Conservation (phyloP, 306 rosid genomes). For the Lagenaria siceraria region DNA sequence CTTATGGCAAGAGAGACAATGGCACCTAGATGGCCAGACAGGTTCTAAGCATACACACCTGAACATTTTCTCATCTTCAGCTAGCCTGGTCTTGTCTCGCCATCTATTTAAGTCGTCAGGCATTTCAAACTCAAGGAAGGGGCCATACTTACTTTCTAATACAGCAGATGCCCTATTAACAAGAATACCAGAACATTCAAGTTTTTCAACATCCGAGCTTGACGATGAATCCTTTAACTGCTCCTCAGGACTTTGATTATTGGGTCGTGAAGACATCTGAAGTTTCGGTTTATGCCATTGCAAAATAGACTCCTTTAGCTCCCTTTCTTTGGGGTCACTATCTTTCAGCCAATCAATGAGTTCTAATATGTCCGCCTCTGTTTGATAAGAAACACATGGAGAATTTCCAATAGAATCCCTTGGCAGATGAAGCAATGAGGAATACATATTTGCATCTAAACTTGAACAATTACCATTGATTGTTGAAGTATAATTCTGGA, state of each 20-base stretch:
- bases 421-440: slow-evolving; percentile 24
- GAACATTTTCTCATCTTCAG: slow-evolving; percentile 51
- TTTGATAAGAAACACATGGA: slow-evolving; percentile 62
- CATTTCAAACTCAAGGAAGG: slow-evolving; percentile 39
- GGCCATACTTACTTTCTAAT: slow-evolving; percentile 66
- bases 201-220: slow-evolving; percentile 26
- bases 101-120: slow-evolving; percentile 40
- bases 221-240: slow-evolving; percentile 19
- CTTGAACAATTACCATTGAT: slow-evolving; percentile 15
- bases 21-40: slow-evolving; percentile 65
- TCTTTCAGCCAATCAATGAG: slow-evolving; percentile 61
- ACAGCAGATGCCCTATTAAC: slow-evolving; percentile 55
- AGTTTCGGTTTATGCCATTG: slow-evolving; percentile 54
- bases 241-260: slow-evolving; percentile 31
- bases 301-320: slow-evolving; percentile 63
- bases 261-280: slow-evolving; percentile 27
- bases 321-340: slow-evolving; percentile 60
- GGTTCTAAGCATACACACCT: slow-evolving; percentile 89
- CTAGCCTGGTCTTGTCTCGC: slow-evolving; percentile 29
- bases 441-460: slow-evolving; percentile 26
- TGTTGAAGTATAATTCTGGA: slow-evolving; percentile 23
- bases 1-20: slow-evolving; percentile 81
- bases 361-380: slow-evolving; percentile 55
- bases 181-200: slow-evolving; percentile 30
- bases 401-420: slow-evolving; percentile 23